A percentile compares a stretch with the other conserved stretches of the same genome.
These are phyloP conservation scores for Papilionanthe hybrid DNA, from an alignment of 116 monocot genomes.

Conservation along the genomic window DNA sequence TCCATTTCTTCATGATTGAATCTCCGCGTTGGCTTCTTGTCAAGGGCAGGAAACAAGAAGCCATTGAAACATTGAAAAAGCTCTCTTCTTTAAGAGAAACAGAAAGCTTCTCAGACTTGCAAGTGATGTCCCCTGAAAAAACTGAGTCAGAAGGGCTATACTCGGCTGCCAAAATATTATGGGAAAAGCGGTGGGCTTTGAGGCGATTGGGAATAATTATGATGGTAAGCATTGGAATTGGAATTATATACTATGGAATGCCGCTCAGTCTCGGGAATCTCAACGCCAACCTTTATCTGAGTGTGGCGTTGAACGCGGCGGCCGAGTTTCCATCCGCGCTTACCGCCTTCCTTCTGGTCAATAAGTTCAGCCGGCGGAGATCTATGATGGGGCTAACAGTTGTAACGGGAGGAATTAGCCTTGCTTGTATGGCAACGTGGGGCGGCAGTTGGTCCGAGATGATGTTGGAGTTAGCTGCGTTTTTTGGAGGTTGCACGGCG, in stretches of 20 bases:
- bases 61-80: constrained; percentile 2
- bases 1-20: constrained; percentile 51
- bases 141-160: neutral
- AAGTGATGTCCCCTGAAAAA: neutral
- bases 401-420: constrained; percentile 38
- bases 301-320: constrained; percentile 65
- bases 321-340: constrained; percentile 51
- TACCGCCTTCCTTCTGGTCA: constrained; percentile 46
- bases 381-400: constrained; percentile 31
- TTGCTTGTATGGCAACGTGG: constrained; percentile 21
- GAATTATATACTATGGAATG: constrained; percentile 81
- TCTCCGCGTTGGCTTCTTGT: constrained; percentile 68
- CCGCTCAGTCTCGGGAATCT: constrained; percentile 86
- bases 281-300: constrained; percentile 63
- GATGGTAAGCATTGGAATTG: constrained; percentile 52
- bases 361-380: constrained; percentile 21
- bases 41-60: neutral
- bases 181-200: constrained; percentile 51
- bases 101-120: neutral
- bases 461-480: constrained; percentile 46
- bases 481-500: constrained; percentile 65
- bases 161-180: constrained; percentile 17
- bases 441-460: constrained; percentile 31
- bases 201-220: constrained; percentile 41
- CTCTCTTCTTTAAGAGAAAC: neutral